phyloP scores from a whole-genome alignment of 1,284 basidiomycete species.

The Boletus smithii region DNA sequence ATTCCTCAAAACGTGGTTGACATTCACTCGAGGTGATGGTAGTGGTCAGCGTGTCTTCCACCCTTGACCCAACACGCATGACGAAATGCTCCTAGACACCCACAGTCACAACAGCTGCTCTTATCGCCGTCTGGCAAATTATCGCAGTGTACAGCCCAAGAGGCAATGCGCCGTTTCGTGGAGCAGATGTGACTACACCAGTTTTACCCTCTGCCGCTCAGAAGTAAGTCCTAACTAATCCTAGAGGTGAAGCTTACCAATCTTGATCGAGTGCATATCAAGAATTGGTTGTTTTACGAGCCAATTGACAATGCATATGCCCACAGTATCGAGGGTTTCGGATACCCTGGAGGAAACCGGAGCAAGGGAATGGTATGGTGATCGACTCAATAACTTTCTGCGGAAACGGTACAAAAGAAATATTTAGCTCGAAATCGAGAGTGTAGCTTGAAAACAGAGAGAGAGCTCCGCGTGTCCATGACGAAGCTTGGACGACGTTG shows the following conservation, averaged over 20 bases:
- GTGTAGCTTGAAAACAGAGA: neutral
- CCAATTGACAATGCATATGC: neutral
- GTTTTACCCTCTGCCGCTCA: neutral
- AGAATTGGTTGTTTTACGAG: neutral
- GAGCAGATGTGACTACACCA: neutral
- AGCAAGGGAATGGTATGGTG: neutral
- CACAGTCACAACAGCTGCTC: neutral
- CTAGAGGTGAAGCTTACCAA: neutral
- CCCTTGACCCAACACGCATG: constrained; percentile 20
- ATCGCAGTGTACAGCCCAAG: constrained; percentile 13
- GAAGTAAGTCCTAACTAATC: neutral
- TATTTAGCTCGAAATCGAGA: too few species aligned
- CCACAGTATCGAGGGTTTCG: neutral
- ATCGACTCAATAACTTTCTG: neutral
- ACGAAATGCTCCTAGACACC: constrained; percentile 3
- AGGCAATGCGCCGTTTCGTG: constrained; percentile 15
- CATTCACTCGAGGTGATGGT: neutral
- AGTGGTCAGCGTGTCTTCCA: neutral
- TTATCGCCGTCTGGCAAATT: neutral
- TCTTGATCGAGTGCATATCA: constrained; percentile 5
- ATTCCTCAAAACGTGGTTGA: neutral
- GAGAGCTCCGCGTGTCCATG: too few species aligned
- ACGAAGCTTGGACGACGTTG: neutral
- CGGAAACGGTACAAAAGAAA: neutral
- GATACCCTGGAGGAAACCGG: neutral